Evolutionary conservation across 2,329 filamentous ascomycete genomes (phyloP).

Genomic region (Dothistroma septosporum): DNA sequence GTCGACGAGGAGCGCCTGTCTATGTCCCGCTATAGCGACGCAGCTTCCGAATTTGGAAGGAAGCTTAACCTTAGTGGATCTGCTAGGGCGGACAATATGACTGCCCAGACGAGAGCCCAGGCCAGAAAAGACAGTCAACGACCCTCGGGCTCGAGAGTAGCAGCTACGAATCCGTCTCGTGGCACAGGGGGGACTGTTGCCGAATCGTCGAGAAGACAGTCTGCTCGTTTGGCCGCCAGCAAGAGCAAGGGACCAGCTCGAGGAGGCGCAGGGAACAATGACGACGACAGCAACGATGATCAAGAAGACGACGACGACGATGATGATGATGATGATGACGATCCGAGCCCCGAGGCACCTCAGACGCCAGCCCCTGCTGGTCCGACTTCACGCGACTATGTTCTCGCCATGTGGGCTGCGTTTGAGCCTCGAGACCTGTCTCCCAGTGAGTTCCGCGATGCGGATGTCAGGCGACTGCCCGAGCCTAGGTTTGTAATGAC

Average conservation of each 20-base stretch:
- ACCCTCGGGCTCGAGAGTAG: not conserved
- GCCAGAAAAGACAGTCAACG: constrained; percentile 12
- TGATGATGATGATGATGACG: constrained; percentile 7
- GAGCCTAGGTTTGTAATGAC: constrained; percentile 1
- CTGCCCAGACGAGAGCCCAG: constrained; percentile 14
- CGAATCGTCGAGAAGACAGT: not conserved
- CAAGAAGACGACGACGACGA: constrained; percentile 8
- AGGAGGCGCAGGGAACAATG: not conserved
- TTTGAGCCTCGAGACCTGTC: constrained; percentile 4
- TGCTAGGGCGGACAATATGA: constrained; percentile 14
- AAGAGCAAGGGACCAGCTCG: not conserved
- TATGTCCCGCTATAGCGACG: constrained; percentile 20
- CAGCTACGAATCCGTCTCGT: not conserved
- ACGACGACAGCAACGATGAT: constrained; percentile 10
- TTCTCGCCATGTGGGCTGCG: not conserved
- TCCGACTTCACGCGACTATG: not conserved
- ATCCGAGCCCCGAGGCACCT: not conserved
- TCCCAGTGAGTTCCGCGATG: constrained; percentile 1
- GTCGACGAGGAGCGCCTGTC: constrained; percentile 7
- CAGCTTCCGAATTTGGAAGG: constrained; percentile 20
- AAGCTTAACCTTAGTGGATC: constrained; percentile 4
- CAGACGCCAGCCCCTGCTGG: not conserved
- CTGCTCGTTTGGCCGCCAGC: not conserved
- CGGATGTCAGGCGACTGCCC: not conserved
- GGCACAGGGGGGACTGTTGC: not conserved